Evolutionary conservation across 768 basidiomycete genomes (phyloP).

Genomic region (Scleroderma citrinum): DNA sequence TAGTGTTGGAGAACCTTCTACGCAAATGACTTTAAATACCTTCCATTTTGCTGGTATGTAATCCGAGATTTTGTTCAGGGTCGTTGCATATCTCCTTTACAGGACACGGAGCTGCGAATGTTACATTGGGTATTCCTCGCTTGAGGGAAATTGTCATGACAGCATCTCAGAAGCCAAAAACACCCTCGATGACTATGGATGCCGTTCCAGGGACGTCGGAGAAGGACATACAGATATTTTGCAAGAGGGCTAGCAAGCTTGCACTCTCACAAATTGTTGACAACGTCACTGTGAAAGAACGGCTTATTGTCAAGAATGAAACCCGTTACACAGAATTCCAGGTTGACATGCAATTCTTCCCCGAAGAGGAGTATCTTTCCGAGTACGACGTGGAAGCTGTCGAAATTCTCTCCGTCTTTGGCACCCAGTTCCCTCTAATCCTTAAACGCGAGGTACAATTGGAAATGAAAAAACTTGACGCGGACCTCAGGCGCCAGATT

Average conservation of each 20-base stretch:
- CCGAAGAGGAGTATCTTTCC: constrained; percentile 70
- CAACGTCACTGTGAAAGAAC: constrained; percentile 74
- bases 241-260: constrained; percentile 82
- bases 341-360: constrained; percentile 81
- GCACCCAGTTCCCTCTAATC: constrained; percentile 66
- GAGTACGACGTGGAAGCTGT: constrained; percentile 73
- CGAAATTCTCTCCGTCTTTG: constrained; percentile 71
- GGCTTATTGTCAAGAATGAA: constrained; percentile 57
- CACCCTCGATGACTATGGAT: constrained; percentile 92
- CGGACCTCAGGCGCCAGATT: constrained; percentile 72
- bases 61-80: too few species aligned
- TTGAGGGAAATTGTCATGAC: constrained; percentile 99
- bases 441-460: constrained; percentile 81
- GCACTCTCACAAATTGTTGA: constrained; percentile 87
- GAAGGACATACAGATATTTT: constrained; percentile 66
- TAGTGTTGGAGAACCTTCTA: constrained; percentile 97
- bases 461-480: constrained; percentile 83
- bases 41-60: constrained; percentile 96
- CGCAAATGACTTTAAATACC: constrained; percentile 99
- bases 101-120: constrained; percentile 99
- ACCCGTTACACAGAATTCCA: constrained; percentile 75
- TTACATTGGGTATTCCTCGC: constrained; percentile 97
- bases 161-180: constrained; percentile 91
- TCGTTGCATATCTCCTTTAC: constrained; percentile 7
- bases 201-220: constrained; percentile 48